Evolutionary conservation across 2,329 filamentous ascomycete genomes (phyloP), one percentile per base, ranked within the genome.

Genomic region (Pseudocercospora eumusae): DNA sequence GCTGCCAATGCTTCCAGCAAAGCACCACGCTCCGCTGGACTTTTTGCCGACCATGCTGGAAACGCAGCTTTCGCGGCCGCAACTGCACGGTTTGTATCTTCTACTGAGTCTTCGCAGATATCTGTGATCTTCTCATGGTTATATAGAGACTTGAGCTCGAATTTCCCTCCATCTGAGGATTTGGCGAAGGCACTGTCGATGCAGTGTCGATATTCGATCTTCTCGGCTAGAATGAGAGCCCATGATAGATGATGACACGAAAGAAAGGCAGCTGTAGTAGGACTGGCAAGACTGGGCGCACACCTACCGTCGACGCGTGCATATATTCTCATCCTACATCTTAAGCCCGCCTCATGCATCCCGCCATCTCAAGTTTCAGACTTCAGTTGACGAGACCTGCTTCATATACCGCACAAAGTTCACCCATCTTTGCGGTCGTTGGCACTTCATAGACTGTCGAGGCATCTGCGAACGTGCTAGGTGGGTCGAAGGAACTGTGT

Each of bases 21-120:
- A 20, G 68, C 63, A 3, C 75, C 79, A 5, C 82, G 78, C 23
- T 77, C 70, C 1, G 73, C 64, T 0, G 79, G 78, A 2, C 58
- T 61, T 44, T 70, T 62, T 62, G 83, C 78, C 88, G 91, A 93
- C 64, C 74, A 75, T 54, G 77, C 74, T 82, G 68, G 68, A 73
- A 92, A 86, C 2, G 90, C 90, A 66, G 82, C 82, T 56, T 87
- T 84, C 40, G 90, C 90, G 2, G 89, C 87, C 28, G 82, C 78
- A 18, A 92, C 89, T 13, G 90, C 90, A 9, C 76, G 78, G 74
- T 92, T 86, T 58, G 92, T 84, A 75, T 92, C 89, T 20, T 85
- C 81, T 0, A 80, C 77, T 0, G 84, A 83, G 6, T 88, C 90
- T 15, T 89, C 88, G 70, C 88, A 86, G 55, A 93, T 89, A 2